Percentiles rank a stretch among this genome's conserved stretches.
phyloP scores from a whole-genome alignment of 345 rosid genomes.

The Pugionium dolabratum region DNA sequence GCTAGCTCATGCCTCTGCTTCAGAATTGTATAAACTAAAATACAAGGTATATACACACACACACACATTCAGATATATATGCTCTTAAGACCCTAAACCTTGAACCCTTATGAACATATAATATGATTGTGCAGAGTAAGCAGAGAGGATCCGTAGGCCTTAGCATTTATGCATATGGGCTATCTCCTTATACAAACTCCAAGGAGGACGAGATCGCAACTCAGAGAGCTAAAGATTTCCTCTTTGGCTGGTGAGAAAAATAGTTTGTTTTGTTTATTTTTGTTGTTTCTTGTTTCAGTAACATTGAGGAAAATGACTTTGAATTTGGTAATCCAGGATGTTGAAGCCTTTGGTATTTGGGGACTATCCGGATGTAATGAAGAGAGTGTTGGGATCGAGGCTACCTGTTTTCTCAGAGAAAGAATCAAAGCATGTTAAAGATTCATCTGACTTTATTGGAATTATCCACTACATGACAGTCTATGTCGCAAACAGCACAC shows the following conservation, averaged over 20 bases:
- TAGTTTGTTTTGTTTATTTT: not conserved
- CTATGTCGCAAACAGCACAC: constrained; percentile 41
- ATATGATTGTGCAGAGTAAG: constrained; percentile 46
- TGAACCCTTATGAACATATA: not conserved
- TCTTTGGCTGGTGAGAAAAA: constrained; percentile 51
- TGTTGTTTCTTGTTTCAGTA: not conserved
- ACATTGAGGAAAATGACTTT: not conserved
- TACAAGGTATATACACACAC: constrained; percentile 49
- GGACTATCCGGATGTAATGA: constrained; percentile 72
- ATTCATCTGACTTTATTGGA: constrained; percentile 66
- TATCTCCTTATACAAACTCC: constrained; percentile 50
- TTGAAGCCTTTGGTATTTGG: constrained; percentile 65
- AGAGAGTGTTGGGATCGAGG: constrained; percentile 58
- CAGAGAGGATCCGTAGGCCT: constrained; percentile 57
- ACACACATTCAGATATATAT: not conserved
- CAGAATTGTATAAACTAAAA: constrained; percentile 54
- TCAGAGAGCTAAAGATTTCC: constrained; percentile 48
- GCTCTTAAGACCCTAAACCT: not conserved
- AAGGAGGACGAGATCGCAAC: constrained; percentile 50
- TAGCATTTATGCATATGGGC: constrained; percentile 42
- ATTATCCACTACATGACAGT: constrained; percentile 44
- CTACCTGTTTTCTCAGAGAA: constrained; percentile 55
- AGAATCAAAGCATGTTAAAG: constrained; percentile 63
- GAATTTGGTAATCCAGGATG: constrained; percentile 42
- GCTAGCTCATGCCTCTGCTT: constrained; percentile 71